phyloP scores from a whole-genome alignment of 768 basidiomycete genomes.

The Termitomyces sp. region DNA sequence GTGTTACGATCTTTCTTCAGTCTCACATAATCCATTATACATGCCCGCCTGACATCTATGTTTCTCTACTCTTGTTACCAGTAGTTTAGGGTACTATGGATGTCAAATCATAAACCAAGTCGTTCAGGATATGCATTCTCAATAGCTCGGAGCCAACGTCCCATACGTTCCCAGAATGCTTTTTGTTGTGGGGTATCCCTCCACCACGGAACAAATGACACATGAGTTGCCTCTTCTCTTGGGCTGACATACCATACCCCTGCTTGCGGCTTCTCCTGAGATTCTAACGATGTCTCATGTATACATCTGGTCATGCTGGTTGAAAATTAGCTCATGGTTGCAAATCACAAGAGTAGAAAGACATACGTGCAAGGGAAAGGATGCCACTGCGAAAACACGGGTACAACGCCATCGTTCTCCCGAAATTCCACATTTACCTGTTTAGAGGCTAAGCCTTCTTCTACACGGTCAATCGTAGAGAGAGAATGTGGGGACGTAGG shows the following conservation, averaged over 20 bases:
- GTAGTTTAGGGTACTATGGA: neutral
- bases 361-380: neutral
- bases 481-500: neutral
- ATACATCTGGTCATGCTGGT: neutral
- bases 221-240: neutral
- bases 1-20: neutral
- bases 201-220: neutral
- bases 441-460: neutral
- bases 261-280: neutral
- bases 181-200: neutral
- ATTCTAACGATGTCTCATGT: neutral
- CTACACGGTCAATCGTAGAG: neutral
- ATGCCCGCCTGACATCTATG: constrained; percentile 16
- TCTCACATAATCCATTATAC: constrained; percentile 3
- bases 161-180: neutral
- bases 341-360: neutral
- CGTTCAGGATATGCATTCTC: neutral
- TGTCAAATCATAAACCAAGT: neutral
- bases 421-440: neutral
- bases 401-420: neutral
- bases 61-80: neutral
- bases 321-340: neutral
- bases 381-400: neutral
- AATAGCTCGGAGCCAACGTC: neutral
- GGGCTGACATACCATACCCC: neutral